A percentile compares a stretch with the other conserved stretches of the same genome.
Conservation (phyloP, 768 basidiomycete genomes). For the Neoboletus subvelutipes region DNA sequence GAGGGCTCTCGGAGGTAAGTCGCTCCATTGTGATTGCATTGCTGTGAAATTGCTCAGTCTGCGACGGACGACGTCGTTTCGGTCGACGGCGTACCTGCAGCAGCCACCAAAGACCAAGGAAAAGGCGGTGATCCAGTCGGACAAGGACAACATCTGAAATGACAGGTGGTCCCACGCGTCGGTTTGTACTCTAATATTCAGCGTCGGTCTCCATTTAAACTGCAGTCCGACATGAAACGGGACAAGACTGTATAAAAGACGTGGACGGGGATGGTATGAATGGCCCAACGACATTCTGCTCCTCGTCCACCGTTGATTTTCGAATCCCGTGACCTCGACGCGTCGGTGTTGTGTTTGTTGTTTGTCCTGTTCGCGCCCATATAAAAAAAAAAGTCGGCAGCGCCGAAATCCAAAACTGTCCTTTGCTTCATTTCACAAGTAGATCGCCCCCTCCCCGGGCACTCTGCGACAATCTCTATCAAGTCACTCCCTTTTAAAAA, state of each 20-base stretch:
- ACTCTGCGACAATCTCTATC: slow-evolving; percentile 30
- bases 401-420: not conserved
- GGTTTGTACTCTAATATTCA: not conserved
- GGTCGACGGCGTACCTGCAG: slow-evolving; percentile 54
- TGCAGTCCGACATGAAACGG: not conserved
- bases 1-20: slow-evolving; percentile 63
- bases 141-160: slow-evolving; percentile 13
- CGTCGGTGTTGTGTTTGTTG: slow-evolving; percentile 20
- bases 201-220: not conserved
- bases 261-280: no score
- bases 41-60: slow-evolving; percentile 35
- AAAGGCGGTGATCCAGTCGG: slow-evolving; percentile 62
- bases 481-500: slow-evolving; percentile 32
- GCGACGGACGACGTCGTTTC: not conserved
- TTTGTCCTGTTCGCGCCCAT: slow-evolving; percentile 4
- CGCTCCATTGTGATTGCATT: slow-evolving; percentile 80
- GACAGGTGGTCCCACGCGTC: not conserved
- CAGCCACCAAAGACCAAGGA: slow-evolving; percentile 87
- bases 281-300: not conserved
- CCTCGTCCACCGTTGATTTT: slow-evolving; percentile 15
- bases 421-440: slow-evolving; percentile 19
- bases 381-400: slow-evolving; percentile 17
- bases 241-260: not conserved
- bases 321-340: slow-evolving; percentile 30
- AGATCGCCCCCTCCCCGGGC: slow-evolving; percentile 1